These are phyloP conservation scores for Candida maris DNA, from an alignment of 805 yeast genomes.

Conservation along the genomic window DNA sequence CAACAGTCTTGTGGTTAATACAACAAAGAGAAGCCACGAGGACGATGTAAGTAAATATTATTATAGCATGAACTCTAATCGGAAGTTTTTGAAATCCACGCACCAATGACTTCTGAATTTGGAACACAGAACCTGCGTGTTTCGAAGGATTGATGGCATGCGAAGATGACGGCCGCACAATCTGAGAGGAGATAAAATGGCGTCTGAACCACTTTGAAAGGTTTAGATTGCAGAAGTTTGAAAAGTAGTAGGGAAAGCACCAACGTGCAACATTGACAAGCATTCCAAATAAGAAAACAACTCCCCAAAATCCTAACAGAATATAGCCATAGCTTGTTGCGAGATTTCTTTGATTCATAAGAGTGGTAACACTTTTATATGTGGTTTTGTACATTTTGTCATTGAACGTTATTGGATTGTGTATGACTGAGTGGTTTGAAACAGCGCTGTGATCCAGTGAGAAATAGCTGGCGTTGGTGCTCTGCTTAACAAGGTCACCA, in stretches of 20 bases:
- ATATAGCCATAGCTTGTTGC: conserved; percentile 30
- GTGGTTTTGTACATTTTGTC: conserved; percentile 24
- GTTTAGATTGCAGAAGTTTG: conserved; percentile 19
- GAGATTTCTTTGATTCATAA: conserved; percentile 27
- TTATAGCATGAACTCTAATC: conserved; percentile 31
- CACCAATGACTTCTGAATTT: conserved; percentile 5
- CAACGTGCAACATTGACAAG: conserved; percentile 30
- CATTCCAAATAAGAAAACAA: conserved; percentile 24
- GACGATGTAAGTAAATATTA: conserved; percentile 26
- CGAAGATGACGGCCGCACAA: conserved; percentile 21
- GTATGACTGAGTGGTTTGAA: conserved; percentile 15
- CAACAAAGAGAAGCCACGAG: conserved; percentile 28
- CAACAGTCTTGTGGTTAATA: conserved; percentile 24
- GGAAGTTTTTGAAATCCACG: conserved; percentile 27
- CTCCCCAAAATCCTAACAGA: conserved; percentile 32
- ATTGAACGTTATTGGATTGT: conserved; percentile 28
- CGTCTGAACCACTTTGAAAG: conserved; percentile 29
- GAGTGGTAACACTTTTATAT: conserved; percentile 24
- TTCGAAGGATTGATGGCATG: conserved; percentile 1
- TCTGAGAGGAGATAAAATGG: conserved; percentile 32
- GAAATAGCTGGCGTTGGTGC: conserved; percentile 26
- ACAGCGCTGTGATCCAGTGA: conserved; percentile 15
- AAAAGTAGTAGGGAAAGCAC: conserved; percentile 32
- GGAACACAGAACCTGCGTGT: neutral
- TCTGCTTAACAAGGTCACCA: conserved; percentile 27